A percentile compares a stretch with the other conserved stretches of the same genome.
Conservation (phyloP, 1,284 basidiomycete genomes). For the Cerioporus squamosus region DNA sequence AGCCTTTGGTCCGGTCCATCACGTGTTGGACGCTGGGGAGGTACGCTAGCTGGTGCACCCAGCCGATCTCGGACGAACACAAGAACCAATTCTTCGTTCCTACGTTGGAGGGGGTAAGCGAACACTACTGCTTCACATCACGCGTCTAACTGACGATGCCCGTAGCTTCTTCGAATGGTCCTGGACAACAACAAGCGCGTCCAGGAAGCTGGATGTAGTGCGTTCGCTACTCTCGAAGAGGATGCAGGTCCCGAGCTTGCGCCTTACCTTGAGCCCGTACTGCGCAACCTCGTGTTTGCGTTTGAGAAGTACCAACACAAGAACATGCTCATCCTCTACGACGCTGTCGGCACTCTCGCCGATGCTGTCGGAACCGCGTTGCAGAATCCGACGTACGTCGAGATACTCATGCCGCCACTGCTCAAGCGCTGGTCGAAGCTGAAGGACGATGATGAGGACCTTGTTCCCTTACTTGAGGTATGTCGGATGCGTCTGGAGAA, state of each 20-base stretch:
- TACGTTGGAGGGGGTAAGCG: conserved; percentile 94
- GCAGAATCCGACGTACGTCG: conserved; percentile 86
- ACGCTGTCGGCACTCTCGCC: conserved; percentile 96
- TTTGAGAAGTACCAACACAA: conserved; percentile 99
- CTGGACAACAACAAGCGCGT: conserved; percentile 99
- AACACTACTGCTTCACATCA: conserved; percentile 6
- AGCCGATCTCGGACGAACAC: conserved; percentile 83
- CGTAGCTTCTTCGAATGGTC: conserved; percentile 93
- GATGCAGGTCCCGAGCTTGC: conserved; percentile 91
- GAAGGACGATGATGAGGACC: conserved; percentile 89
- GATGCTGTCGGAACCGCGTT: conserved; percentile 93
- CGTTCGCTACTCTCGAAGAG: conserved; percentile 98
- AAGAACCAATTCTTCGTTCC: conserved; percentile 92
- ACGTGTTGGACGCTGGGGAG: conserved; percentile 99
- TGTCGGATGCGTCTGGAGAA: conserved; percentile 25
- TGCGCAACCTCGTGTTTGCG: conserved; percentile 93
- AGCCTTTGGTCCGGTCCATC: conserved; percentile 97
- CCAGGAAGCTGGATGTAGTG: conserved; percentile 98
- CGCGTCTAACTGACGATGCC: conserved; percentile 11
- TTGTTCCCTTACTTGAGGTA: conserved; percentile 95
- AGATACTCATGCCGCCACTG: conserved; percentile 96
- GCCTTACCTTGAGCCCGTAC: conserved; percentile 93
- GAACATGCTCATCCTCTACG: conserved; percentile 98
- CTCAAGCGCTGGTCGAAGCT: conserved; percentile 90
- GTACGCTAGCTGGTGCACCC: conserved; percentile 96